A percentile compares a stretch with the other conserved stretches of the same genome.
Evolutionary conservation across 2,329 filamentous ascomycete genomes (phyloP).

Genomic region (Fusarium sulawesiense): DNA sequence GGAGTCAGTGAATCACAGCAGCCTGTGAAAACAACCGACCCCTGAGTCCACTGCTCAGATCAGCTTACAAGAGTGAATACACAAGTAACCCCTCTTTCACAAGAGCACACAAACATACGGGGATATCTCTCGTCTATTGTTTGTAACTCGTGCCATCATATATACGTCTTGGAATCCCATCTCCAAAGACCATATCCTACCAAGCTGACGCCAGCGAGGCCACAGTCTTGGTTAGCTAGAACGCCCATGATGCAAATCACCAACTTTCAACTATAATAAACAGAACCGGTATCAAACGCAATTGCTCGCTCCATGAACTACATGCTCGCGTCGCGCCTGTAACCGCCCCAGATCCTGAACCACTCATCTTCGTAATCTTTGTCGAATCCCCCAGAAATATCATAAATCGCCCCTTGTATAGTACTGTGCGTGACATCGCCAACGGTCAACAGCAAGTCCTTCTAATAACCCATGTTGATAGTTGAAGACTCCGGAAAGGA

Average conservation of each 20-base stretch:
- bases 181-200: conserved; percentile 25
- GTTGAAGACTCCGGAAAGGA: conserved; percentile 13
- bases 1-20: conserved; percentile 1
- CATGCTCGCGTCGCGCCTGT: conserved; percentile 16
- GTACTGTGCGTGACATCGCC: conserved; percentile 1
- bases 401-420: conserved; percentile 18
- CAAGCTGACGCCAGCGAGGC: conserved; percentile 10
- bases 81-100: background rate
- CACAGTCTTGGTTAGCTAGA: conserved; percentile 19
- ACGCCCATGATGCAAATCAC: conserved; percentile 26
- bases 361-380: conserved; percentile 17
- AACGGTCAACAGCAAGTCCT: conserved; percentile 10
- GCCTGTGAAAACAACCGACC: no score
- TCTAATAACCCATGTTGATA: conserved; percentile 18
- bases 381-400: conserved; percentile 28
- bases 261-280: conserved; percentile 22
- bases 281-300: conserved; percentile 22
- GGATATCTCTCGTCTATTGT: conserved; percentile 39
- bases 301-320: conserved; percentile 27
- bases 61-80: background rate
- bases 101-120: background rate
- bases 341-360: conserved; percentile 29
- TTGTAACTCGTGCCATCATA: conserved; percentile 32
- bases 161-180: conserved; percentile 36
- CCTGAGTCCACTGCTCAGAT: background rate